A percentile compares a stretch with the other conserved stretches of the same genome.
Evolutionary conservation across 1,284 basidiomycete genomes (phyloP).

Genomic region (Macrocystidia cucumis): DNA sequence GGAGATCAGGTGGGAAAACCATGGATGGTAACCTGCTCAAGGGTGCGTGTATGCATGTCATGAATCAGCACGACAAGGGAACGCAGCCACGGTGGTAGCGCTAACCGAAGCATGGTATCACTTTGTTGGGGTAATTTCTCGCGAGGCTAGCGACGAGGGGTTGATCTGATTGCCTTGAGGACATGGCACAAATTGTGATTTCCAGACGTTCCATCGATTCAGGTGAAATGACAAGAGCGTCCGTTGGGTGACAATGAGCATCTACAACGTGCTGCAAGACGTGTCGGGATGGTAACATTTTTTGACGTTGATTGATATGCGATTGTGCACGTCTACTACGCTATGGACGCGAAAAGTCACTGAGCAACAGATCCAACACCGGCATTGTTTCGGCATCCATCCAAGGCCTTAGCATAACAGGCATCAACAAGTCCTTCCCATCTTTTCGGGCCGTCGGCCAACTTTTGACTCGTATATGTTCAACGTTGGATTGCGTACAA

Average conservation of each 20-base stretch:
- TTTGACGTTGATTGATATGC: too few relatives aligned
- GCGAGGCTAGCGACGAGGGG: slow-evolving; percentile 54
- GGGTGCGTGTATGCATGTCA: slow-evolving; percentile 1
- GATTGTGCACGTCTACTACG: too few relatives aligned
- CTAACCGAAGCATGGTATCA: slow-evolving; percentile 73
- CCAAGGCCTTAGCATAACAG: too few relatives aligned
- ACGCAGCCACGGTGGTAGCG: slow-evolving; percentile 8
- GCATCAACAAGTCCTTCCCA: too few relatives aligned
- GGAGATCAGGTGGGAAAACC: slow-evolving; percentile 72
- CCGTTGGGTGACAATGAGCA: slow-evolving; percentile 79
- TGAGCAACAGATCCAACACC: too few relatives aligned
- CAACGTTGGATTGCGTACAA: too few relatives aligned
- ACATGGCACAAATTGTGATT: slow-evolving; percentile 71
- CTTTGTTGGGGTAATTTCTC: slow-evolving; percentile 47
- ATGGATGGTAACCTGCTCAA: slow-evolving; percentile 70
- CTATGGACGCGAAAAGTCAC: too few relatives aligned
- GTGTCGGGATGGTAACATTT: too few relatives aligned
- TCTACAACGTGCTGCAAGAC: slow-evolving; percentile 64
- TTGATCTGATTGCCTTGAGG: slow-evolving; percentile 58
- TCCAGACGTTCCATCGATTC: slow-evolving; percentile 41
- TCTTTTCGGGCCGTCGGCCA: too few relatives aligned
- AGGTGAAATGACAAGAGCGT: slow-evolving; percentile 36
- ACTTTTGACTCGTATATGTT: too few relatives aligned
- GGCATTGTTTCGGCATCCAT: too few relatives aligned
- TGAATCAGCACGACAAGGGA: slow-evolving; percentile 3